Base-by-base conservation (phyloP, 2,329 filamentous ascomycete species). In the Monosporascus sp. region DNA sequence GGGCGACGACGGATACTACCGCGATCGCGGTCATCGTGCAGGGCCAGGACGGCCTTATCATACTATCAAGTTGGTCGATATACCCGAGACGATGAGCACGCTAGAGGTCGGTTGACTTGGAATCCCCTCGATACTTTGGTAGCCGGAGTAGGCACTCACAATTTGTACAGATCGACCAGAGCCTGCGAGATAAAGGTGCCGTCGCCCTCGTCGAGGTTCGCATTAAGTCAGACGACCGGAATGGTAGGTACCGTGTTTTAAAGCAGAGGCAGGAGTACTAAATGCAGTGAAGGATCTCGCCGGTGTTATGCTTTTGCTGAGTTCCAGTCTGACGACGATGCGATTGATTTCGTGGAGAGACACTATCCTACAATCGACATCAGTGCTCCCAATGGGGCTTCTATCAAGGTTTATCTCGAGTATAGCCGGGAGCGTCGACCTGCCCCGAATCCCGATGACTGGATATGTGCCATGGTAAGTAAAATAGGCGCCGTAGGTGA, bases 301-400 rank as follows among this genome's bases (percentile, higher is more conserved):
- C 63, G 65, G 15, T 64, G 64, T 22, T 69, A 71, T 52, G 72
- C 68, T 5, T 68, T 73, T 51, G 72, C 73, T 24, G 72, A 75
- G 53, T 75, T 75, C 50, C 65, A 65, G 41, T 68, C 68, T 17
- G 67, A 70, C 18, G 63, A 65, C 14, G 71, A 73, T 51, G 70
- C 72, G n/a, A 62, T 67, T 47, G 59, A 67, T 47, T 75, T 74
- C 48, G 62, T 72, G 18, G 71, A 73, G 51, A 62, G 60, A 15
- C 58, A 72, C 49, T 70, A 69, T 48, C 71, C 71, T 42, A 56
- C 65, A 4, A 60, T 74, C 38, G 65, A 69, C 6, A 63, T 75
- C 37, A 61, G 63, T 24, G 61, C 66, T 6, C 56, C 65, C 15
- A 62, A 68, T 57, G 68, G 55, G 56, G 62, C 50, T 18, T 59